Evolutionary conservation across 805 yeast genomes (phyloP).

Genomic region (Jamesozyma hellenica): DNA sequence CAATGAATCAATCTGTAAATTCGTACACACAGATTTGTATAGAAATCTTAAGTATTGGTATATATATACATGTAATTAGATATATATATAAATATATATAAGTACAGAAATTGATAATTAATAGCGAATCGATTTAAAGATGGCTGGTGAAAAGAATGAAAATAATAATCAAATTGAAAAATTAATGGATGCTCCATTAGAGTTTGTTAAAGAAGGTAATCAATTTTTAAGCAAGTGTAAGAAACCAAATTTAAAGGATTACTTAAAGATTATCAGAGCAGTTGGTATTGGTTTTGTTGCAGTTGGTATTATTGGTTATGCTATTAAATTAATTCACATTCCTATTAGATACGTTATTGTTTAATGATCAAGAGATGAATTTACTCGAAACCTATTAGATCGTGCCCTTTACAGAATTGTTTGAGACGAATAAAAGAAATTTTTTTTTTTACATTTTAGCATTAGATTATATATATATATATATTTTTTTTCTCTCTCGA

Average conservation of each 20-base stretch:
- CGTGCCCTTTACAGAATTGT: too few relatives aligned
- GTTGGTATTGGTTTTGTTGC: constrained; percentile 94
- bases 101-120: neutral
- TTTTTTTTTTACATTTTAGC: too few relatives aligned
- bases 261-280: constrained; percentile 79
- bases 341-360: constrained; percentile 95
- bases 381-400: too few relatives aligned
- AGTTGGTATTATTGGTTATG: constrained; percentile 97
- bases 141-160: constrained; percentile 21
- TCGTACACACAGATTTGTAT: too few relatives aligned
- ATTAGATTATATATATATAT: too few relatives aligned
- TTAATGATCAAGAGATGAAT: constrained; percentile 28
- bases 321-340: constrained; percentile 85
- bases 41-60: too few relatives aligned
- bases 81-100: too few relatives aligned
- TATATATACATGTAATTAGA: too few relatives aligned
- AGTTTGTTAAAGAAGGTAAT: constrained; percentile 83
- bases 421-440: too few relatives aligned
- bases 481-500: too few relatives aligned
- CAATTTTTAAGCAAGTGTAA: constrained; percentile 85
- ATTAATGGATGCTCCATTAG: constrained; percentile 76
- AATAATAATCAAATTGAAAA: constrained; percentile 40
- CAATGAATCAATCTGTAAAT: too few relatives aligned
- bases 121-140: constrained; percentile 6
- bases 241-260: constrained; percentile 86